phyloP scores from a whole-genome alignment of 306 rosid genomes.

The Gynostemma pentaphyllum region DNA sequence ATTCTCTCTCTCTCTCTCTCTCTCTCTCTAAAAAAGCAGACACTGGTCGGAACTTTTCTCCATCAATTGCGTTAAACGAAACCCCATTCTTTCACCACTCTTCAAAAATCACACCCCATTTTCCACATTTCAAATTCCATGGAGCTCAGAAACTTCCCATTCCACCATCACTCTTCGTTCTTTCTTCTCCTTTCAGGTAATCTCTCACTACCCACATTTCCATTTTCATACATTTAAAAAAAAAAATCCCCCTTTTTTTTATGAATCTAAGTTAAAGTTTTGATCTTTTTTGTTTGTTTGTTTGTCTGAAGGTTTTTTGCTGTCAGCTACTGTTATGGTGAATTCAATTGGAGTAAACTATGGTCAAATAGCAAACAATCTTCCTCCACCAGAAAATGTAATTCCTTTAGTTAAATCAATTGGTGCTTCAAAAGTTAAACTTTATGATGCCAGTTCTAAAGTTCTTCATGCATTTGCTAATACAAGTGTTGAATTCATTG shows the following conservation, averaged over 20 bases:
- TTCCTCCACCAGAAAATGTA: conserved; percentile 56
- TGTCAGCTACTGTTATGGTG: conserved; percentile 22
- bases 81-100: too few species aligned
- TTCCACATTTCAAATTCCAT: conserved; percentile 1
- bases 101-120: too few species aligned
- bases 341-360: conserved; percentile 73
- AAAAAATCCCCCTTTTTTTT: too few species aligned
- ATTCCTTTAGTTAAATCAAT: conserved; percentile 53
- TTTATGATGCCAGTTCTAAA: conserved; percentile 75
- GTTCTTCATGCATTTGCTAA: conserved; percentile 73
- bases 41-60: too few species aligned
- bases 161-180: background rate
- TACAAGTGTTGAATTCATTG: conserved; percentile 64
- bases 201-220: too few species aligned
- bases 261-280: too few species aligned
- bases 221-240: too few species aligned
- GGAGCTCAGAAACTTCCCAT: conserved; percentile 6
- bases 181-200: conserved; percentile 5
- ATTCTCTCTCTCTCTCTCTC: too few species aligned
- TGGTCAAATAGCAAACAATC: conserved; percentile 87
- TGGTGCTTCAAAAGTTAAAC: conserved; percentile 82
- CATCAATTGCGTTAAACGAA: too few species aligned
- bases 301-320: conserved; percentile 19
- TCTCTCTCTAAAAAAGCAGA: too few species aligned
- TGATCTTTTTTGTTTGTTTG: background rate